phyloP scores from a whole-genome alignment of 306 rosid genomes.

The Pyrus communis region DNA sequence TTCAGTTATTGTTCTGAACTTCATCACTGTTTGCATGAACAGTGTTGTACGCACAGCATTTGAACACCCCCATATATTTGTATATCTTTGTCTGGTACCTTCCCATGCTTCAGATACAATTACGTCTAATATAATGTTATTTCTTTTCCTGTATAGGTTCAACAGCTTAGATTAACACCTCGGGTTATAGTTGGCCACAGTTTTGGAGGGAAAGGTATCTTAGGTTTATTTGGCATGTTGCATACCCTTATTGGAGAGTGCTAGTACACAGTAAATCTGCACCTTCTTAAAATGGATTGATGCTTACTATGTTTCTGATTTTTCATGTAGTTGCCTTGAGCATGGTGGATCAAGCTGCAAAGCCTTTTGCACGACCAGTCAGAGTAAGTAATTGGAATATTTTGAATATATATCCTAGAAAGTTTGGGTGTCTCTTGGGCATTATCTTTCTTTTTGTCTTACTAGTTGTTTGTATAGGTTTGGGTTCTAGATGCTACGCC shows the following conservation, averaged over 20 bases:
- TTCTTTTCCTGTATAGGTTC: conserved; percentile 46
- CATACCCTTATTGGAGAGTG: not conserved
- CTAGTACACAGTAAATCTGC: not conserved
- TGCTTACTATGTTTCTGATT: conserved; percentile 15
- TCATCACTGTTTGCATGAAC: not conserved
- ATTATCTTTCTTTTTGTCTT: not conserved
- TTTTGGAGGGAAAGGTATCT: conserved; percentile 91
- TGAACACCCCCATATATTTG: not conserved
- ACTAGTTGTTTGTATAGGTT: conserved; percentile 34
- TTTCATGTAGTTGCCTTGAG: conserved; percentile 67
- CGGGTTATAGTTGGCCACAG: conserved; percentile 92
- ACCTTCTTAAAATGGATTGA: conserved; percentile 6
- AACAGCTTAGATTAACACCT: conserved; percentile 70
- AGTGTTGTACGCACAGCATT: not conserved
- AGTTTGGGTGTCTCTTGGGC: not conserved
- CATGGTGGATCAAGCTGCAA: conserved; percentile 98
- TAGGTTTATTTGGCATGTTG: not conserved
- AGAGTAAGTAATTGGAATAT: conserved; percentile 30
- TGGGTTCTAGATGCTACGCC: conserved; percentile 96
- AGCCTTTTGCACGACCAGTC: conserved; percentile 95
- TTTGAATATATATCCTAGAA: not conserved
- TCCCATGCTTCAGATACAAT: not conserved
- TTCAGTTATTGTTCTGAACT: not conserved
- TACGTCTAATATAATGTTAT: not conserved
- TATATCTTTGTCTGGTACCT: not conserved